Evolutionary conservation across 768 basidiomycete species (phyloP), one percentile per base, ranked within the genome.

Genomic region (Kwoniella europaea): DNA sequence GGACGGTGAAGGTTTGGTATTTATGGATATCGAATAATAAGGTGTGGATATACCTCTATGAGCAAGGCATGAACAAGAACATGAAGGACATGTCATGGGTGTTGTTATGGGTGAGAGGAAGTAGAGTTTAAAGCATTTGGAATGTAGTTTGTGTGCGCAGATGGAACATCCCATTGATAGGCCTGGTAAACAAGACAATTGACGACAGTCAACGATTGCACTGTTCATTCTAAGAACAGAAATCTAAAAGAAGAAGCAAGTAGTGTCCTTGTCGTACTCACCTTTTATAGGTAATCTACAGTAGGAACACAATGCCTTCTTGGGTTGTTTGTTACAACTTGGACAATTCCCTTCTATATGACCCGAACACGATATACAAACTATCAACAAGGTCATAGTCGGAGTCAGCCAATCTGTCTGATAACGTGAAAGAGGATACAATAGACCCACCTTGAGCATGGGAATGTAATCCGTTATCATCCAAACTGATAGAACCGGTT

Each of bases 231-330:
- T 15, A 46, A 18, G 22, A 20, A 18, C 67, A n/a, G 54, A 16
- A 12, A 53, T 63, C n/a, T 16, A 15, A 13, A 50, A 50, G 46
- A 50, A 15, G n/a, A 46, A 29, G 46, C 9, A 53, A 18, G 61
- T 2, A 59, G 29, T 7, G 52, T 10, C 29, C 41, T 29, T 29
- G 29, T 29, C 29, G 22, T 1, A 65, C 79, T 71, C 29, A 83
- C 82, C 81, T 75, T 76, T 77, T 69, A 83, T 75, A 3, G 82
- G 81, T 9, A 83, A 63, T n/a, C 77, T 71, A 64, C 82, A 83
- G 54, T 75, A 74, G 4, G 79, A 60, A 64, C 82, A 83, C 15
- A 74, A 10, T 6, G 76, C 68, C 16, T 44, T 62, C 20, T 60
- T 54, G 16, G 73, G 63, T n/a, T 52, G 43, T 29, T 69, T 56